phyloP scores from a whole-genome alignment of 805 yeast species.

The Isabelozyma rhagii region DNA sequence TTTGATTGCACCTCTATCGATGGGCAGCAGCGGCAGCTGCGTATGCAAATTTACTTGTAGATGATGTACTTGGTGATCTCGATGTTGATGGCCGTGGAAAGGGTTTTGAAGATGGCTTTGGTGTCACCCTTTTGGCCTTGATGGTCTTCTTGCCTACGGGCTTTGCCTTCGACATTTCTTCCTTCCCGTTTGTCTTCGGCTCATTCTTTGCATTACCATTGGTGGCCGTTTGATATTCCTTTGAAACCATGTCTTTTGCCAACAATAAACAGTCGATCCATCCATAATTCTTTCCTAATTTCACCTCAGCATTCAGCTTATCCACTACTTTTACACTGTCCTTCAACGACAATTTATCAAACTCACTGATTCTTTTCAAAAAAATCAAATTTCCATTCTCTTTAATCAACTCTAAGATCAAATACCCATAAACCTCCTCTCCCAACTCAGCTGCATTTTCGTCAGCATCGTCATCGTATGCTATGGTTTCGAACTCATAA shows the following conservation, averaged over 20 bases:
- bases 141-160: neutral
- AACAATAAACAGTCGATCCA: constrained; percentile 72
- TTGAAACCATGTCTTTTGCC: constrained; percentile 54
- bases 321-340: constrained; percentile 27
- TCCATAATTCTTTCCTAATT: constrained; percentile 46
- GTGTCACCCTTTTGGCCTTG: neutral
- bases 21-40: constrained; percentile 46
- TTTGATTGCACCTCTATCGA: neutral
- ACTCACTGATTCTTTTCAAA: constrained; percentile 35
- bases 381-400: constrained; percentile 56
- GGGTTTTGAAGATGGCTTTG: neutral
- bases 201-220: constrained; percentile 7
- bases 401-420: constrained; percentile 60
- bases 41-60: constrained; percentile 35
- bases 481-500: constrained; percentile 58
- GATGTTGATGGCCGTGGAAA: neutral
- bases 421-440: constrained; percentile 52
- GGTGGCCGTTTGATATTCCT: constrained; percentile 10
- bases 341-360: constrained; percentile 27
- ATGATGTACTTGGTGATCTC: constrained; percentile 12
- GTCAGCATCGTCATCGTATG: constrained; percentile 19
- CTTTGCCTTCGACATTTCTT: constrained; percentile 2
- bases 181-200: constrained; percentile 1
- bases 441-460: constrained; percentile 26
- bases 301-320: constrained; percentile 29